Conservation (phyloP, 1,139 yeast genomes). For the Taiozyma sp. region DNA sequence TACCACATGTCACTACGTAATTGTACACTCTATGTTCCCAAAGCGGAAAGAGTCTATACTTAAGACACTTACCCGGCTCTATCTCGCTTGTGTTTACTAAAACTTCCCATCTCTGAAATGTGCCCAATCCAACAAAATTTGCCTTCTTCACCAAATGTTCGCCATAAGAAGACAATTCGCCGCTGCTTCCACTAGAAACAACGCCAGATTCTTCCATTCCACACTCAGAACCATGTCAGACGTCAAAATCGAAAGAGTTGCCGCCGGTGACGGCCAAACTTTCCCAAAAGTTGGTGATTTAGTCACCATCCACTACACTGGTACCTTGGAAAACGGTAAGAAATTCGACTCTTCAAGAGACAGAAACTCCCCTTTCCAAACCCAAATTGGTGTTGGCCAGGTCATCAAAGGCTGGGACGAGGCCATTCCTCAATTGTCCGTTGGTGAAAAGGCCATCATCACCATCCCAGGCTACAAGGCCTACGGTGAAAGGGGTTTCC, state of each 20-base stretch:
- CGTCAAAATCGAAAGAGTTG: slow-evolving; percentile 36
- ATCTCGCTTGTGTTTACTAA: neutral
- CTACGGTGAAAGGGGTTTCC: slow-evolving; percentile 92
- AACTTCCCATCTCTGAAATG: neutral
- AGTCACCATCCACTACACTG: slow-evolving; percentile 92
- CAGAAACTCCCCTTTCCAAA: slow-evolving; percentile 92
- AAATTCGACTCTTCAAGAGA: slow-evolving; percentile 93
- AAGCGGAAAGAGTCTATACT: neutral
- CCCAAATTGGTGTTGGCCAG: slow-evolving; percentile 92
- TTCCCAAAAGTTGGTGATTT: slow-evolving; percentile 84
- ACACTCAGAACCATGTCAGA: slow-evolving; percentile 24
- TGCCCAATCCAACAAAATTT: neutral
- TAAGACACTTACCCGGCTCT: neutral
- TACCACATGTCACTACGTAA: neutral
- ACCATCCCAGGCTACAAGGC: slow-evolving; percentile 93
- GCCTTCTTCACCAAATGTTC: neutral
- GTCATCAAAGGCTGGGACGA: slow-evolving; percentile 97
- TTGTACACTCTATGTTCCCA: neutral
- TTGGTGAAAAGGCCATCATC: slow-evolving; percentile 88
- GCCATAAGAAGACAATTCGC: neutral
- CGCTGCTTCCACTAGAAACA: neutral
- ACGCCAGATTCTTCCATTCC: slow-evolving; percentile 15
- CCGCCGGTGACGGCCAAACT: slow-evolving; percentile 71
- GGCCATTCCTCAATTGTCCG: slow-evolving; percentile 82
- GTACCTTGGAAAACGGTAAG: slow-evolving; percentile 90